These are phyloP conservation scores for Podila horticola DNA, from an alignment of 192 early-diverging fungal genomes.

Conservation along the genomic window DNA sequence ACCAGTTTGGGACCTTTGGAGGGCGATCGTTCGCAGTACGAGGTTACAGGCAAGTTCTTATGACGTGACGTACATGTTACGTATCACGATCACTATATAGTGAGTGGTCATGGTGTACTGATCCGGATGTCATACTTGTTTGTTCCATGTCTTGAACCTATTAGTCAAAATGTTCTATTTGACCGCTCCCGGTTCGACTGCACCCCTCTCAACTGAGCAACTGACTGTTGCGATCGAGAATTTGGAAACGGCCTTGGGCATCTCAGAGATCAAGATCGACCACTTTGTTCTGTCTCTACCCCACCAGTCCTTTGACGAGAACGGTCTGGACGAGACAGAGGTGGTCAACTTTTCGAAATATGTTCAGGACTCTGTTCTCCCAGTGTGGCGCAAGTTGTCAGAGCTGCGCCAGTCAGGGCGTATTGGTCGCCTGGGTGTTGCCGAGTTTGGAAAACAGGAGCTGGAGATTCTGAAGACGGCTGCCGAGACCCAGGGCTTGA, in stretches of 20 bases:
- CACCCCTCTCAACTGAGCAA: conserved; percentile 23
- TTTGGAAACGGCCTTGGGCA: conserved; percentile 7
- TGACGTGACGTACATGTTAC: not conserved
- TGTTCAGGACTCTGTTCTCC: conserved; percentile 18
- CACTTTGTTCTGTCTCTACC: conserved; percentile 34
- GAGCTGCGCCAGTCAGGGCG: conserved; percentile 37
- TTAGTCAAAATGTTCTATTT: conserved; percentile 50
- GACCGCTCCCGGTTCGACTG: conserved; percentile 7
- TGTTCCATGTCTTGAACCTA: no score
- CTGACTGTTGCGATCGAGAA: conserved; percentile 23
- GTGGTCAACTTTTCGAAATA: conserved; percentile 23
- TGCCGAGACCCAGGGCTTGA: conserved; percentile 15
- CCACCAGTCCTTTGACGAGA: conserved; percentile 35
- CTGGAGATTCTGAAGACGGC: conserved; percentile 42
- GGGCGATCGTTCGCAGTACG: conserved; percentile 54
- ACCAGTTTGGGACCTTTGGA: conserved; percentile 51
- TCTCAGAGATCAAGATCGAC: conserved; percentile 38
- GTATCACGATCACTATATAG: no score
- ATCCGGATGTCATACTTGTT: no score
- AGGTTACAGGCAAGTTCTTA: conserved; percentile 47
- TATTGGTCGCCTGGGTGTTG: conserved; percentile 57
- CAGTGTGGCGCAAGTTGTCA: conserved; percentile 38
- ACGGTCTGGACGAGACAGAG: conserved; percentile 46
- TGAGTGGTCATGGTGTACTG: no score
- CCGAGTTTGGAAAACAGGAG: conserved; percentile 54